Conservation (phyloP, 2,329 filamentous ascomycete species). For the Ceratocystis diversiconidia region DNA sequence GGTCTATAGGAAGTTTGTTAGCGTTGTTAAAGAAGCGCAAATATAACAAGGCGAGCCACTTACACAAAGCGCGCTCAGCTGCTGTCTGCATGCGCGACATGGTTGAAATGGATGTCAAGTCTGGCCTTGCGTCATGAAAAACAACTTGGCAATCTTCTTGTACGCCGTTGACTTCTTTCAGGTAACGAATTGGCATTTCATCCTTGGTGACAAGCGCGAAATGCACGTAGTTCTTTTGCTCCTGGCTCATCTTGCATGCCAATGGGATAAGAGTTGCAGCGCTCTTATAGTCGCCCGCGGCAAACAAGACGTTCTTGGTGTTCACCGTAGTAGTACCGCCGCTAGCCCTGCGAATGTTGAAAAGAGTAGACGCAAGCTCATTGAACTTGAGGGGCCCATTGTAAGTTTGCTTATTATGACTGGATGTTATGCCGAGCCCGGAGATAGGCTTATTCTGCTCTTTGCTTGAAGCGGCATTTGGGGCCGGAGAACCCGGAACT, state of each 20-base stretch:
- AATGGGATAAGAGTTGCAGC: conserved; percentile 60
- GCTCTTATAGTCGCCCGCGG: conserved; percentile 59
- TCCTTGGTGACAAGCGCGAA: conserved; percentile 65
- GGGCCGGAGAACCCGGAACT: conserved; percentile 10
- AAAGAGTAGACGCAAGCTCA: conserved; percentile 48
- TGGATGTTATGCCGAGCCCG: neutral
- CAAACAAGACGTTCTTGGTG: conserved; percentile 67
- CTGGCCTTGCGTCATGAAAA: conserved; percentile 59
- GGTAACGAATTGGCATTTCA: conserved; percentile 50
- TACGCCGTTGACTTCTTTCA: conserved; percentile 70
- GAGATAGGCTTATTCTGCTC: neutral
- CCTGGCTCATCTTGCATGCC: conserved; percentile 70
- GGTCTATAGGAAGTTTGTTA: conserved; percentile 28
- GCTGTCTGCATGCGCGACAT: conserved; percentile 54
- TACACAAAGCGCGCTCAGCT: conserved; percentile 49
- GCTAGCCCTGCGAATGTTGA: conserved; percentile 39
- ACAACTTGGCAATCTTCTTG: conserved; percentile 52
- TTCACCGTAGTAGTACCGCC: conserved; percentile 37
- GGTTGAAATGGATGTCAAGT: conserved; percentile 55
- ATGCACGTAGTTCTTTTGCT: conserved; percentile 61
- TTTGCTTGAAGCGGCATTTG: neutral
- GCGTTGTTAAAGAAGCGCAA: neutral
- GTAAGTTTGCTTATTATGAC: conserved; percentile 30
- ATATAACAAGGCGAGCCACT: conserved; percentile 20
- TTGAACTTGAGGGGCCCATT: conserved; percentile 58